Evolutionary conservation across 2,329 filamentous ascomycete genomes (phyloP), one percentile per base, ranked within the genome.

Genomic region (Sporothrix variecibatus): DNA sequence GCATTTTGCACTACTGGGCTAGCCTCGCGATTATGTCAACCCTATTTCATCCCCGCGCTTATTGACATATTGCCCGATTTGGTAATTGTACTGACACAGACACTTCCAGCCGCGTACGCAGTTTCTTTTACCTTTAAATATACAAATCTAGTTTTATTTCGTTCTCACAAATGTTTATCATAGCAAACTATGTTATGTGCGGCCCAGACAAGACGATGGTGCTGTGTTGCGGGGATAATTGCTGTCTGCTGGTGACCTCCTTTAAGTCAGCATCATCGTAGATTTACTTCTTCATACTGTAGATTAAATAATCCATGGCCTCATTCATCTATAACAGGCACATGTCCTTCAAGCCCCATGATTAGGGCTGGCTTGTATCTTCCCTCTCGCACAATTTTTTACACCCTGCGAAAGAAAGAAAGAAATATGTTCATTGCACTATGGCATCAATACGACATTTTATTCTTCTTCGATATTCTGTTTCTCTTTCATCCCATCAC

Each of bases 121-220:
- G 51, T 46, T 60, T 71, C 38, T 71, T 71, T 11, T 71, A 71
- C 40, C 38, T 71, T 34, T 71, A 5, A 62, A 46, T 17, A 26
- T 56, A 28, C 23, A 56, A 3, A 7, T 6, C 7, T 53, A 26
- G 11, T 26, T 9, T 7, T 43, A 43, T 53, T 26, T 53, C 7
- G 9, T 7, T 20, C 3, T 15, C 23, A 53, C n/a, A 5, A 7
- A 23, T 43, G 40, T 12, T 43, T 43, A 6, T 43, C 40, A 12
- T 43, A 11, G 40, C 40, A 11, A 11, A 43, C 6, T 9, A 49
- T 15, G 15, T 1, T 3, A 56, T 56, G n/a, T n/a, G n/a, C n/a
- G n/a, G n/a, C n/a, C n/a, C n/a, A n/a, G n/a, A n/a, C n/a, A n/a
- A n/a, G n/a, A n/a, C n/a, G n/a, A n/a, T n/a, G 51, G 51, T 8